Percentiles rank a stretch among this genome's conserved stretches.
phyloP scores from a whole-genome alignment of 192 early-diverging fungal genomes.

The Coemansia sp. region DNA sequence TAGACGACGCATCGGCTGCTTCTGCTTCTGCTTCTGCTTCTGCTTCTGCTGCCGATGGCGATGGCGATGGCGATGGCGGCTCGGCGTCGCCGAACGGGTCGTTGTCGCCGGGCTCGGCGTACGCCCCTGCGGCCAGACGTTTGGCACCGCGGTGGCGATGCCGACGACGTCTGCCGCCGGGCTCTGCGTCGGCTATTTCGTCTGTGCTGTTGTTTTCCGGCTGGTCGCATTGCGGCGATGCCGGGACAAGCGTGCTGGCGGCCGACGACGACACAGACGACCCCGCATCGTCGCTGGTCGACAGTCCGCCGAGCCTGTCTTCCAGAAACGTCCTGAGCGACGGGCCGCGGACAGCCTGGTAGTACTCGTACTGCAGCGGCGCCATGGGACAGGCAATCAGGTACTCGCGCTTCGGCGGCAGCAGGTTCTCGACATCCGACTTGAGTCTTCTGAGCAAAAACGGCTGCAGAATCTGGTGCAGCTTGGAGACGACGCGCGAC shows the following conservation, averaged over 20 bases:
- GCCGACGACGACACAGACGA: neutral
- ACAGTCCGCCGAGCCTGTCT: slow-evolving; percentile 6
- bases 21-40: no score
- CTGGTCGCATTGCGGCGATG: slow-evolving; percentile 11
- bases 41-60: no score
- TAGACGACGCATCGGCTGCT: no score
- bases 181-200: no score
- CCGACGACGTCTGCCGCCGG: no score
- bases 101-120: slow-evolving; percentile 17
- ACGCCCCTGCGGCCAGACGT: neutral
- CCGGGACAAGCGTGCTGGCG: slow-evolving; percentile 17
- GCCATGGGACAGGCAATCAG: slow-evolving; percentile 76
- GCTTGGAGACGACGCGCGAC: slow-evolving; percentile 67
- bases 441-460: slow-evolving; percentile 60
- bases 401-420: slow-evolving; percentile 92
- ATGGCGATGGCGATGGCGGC: no score
- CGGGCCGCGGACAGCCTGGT: slow-evolving; percentile 62
- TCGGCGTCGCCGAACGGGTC: slow-evolving; percentile 15
- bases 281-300: neutral
- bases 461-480: slow-evolving; percentile 85
- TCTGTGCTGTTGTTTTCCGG: no score
- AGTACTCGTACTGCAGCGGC: slow-evolving; percentile 65
- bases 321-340: slow-evolving; percentile 63
- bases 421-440: slow-evolving; percentile 76
- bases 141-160: neutral